phyloP scores from a whole-genome alignment of 768 basidiomycete species.

The Ramaria sp. region DNA sequence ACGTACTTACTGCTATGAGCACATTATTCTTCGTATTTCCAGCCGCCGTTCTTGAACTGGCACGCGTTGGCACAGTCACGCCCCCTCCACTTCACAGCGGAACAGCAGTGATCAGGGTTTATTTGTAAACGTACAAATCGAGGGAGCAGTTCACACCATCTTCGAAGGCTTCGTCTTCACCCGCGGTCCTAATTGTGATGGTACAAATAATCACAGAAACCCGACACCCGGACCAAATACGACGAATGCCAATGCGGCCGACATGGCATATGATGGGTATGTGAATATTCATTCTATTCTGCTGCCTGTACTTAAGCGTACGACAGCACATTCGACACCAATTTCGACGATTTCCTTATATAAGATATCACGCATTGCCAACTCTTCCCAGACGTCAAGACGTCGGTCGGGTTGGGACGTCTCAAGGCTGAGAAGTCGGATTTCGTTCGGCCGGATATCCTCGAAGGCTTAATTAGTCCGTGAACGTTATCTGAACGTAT shows the following conservation, averaged over 20 bases:
- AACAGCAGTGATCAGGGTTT: background rate
- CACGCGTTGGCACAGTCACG: background rate
- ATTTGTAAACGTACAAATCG: constrained; percentile 22
- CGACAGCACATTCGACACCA: constrained; percentile 21
- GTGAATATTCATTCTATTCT: constrained; percentile 5
- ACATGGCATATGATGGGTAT: constrained; percentile 25
- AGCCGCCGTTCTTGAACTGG: background rate
- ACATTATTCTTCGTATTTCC: too few relatives aligned
- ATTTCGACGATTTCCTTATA: constrained; percentile 37
- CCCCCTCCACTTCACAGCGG: background rate
- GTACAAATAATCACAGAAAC: constrained; percentile 28
- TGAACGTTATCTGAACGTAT: background rate
- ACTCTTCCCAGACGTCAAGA: constrained; percentile 18
- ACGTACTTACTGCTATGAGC: too few relatives aligned
- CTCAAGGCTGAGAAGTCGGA: constrained; percentile 25
- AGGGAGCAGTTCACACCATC: constrained; percentile 27
- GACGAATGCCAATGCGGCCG: constrained; percentile 33
- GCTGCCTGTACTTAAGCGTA: background rate
- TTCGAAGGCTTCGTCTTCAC: constrained; percentile 31
- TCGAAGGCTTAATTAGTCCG: constrained; percentile 9
- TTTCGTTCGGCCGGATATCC: constrained; percentile 24
- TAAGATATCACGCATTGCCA: constrained; percentile 27
- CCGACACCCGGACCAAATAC: constrained; percentile 29
- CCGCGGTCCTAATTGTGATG: constrained; percentile 34
- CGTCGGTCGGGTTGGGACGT: constrained; percentile 14